phyloP scores from a whole-genome alignment of 2,329 filamentous ascomycete genomes.

The Diaporthe ilicicola region DNA sequence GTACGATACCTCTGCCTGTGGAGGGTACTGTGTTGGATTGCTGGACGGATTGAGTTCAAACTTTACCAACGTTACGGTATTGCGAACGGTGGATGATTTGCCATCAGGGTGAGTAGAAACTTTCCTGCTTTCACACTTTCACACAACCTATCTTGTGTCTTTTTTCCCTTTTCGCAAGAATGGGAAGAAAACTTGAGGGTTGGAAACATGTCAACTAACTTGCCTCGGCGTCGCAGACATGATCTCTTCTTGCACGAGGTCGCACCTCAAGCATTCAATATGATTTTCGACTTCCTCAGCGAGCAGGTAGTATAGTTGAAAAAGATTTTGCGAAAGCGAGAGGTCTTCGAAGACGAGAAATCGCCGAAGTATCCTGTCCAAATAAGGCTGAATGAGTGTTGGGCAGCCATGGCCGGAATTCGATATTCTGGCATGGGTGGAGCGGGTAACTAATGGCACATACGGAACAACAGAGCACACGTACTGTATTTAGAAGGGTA shows the following conservation, averaged over 20 bases:
- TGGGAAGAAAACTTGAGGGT: no score
- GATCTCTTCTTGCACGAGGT: constrained; percentile 42
- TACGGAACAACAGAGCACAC: no score
- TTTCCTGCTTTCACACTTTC: background rate
- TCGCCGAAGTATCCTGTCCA: no score
- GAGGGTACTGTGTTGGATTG: constrained; percentile 41
- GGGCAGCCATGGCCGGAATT: background rate
- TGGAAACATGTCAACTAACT: background rate
- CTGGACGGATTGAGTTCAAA: constrained; percentile 33
- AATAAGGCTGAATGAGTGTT: no score
- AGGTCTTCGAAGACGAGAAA: no score
- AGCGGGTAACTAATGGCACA: no score
- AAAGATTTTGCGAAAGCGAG: background rate
- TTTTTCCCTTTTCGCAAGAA: background rate
- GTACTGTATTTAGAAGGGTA: no score
- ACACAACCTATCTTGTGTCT: background rate
- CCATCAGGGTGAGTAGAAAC: constrained; percentile 40
- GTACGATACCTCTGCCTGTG: constrained; percentile 43
- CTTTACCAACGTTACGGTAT: constrained; percentile 35
- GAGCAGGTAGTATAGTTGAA: constrained; percentile 20
- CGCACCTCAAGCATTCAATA: constrained; percentile 39
- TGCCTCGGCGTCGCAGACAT: constrained; percentile 33
- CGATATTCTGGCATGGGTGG: background rate
- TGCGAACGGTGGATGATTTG: constrained; percentile 41
- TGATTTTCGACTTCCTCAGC: constrained; percentile 40